Evolutionary conservation across 345 rosid species (phyloP), one percentile per base, ranked within the genome.

Genomic region (Aquilaria sinensis): DNA sequence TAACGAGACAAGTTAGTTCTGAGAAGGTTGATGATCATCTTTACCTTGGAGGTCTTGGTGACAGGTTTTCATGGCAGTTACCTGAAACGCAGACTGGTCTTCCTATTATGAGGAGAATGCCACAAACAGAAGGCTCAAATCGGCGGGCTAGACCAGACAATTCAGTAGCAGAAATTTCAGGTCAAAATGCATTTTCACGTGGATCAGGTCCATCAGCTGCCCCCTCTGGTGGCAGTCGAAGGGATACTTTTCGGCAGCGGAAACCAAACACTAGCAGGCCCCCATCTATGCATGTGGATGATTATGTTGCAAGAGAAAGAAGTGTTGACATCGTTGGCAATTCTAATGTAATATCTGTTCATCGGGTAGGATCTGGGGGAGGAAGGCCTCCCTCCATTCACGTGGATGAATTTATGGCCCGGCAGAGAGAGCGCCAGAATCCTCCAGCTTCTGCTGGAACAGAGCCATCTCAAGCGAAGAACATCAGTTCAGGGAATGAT

Each of bases 301-400:
- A 94, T 80, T 94, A 94, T 81, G 97, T 90, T 66, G 97, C 99
- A 14, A 83, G 96, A 76, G 99, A 94, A 78, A 88, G 96, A 77
- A 89, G 79, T 71, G 83, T 74, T 57, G 99, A 91, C 66, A 82
- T 82, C 66, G 87, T 66, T 54, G 68, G 74, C 68, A 85, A 83
- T 78, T 86, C 96, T 73, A 88, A 83, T 80, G 90, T 83, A 47
- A 90, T 91, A 62, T 85, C 97, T 23, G 81, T 87, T 62, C 88
- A 81, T 62, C 78, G 99, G 54, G 80, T 62, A 57, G 99, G 96
- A 64, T 88, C 96, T 65, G 76, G 89, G 64, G 87, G 97, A 65
- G 99, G 99, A 54, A 83, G 99, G 74, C 93, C 99, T 75, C 99
- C 99, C n/a, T 94, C 99, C 50, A 86, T 94, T 77, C 99, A 88